phyloP scores from a whole-genome alignment of 495 filamentous ascomycete genomes.

The Penicillium silybi region DNA sequence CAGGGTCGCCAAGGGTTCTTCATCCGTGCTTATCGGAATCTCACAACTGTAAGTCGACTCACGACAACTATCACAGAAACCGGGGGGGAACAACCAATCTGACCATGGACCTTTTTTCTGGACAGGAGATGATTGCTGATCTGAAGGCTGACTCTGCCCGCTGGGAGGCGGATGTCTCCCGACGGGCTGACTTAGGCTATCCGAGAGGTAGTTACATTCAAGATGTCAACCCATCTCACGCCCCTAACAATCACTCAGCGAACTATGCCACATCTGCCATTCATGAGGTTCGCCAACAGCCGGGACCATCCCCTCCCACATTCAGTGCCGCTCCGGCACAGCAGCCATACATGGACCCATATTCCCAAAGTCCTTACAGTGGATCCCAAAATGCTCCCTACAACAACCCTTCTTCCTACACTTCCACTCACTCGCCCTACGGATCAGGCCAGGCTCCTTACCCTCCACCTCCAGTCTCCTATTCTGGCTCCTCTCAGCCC shows the following conservation, averaged over 20 bases:
- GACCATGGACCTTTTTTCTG: constrained; percentile 16
- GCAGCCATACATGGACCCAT: constrained; percentile 34
- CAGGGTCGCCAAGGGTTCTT: constrained; percentile 73
- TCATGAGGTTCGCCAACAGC: constrained; percentile 37
- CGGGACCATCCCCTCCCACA: constrained; percentile 36
- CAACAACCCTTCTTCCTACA: constrained; percentile 31
- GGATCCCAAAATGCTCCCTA: constrained; percentile 37
- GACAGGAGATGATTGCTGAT: constrained; percentile 84
- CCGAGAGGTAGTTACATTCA: constrained; percentile 46
- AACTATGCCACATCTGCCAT: constrained; percentile 34
- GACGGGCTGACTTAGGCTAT: constrained; percentile 45
- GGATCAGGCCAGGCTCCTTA: constrained; percentile 34
- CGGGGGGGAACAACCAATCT: constrained; percentile 12
- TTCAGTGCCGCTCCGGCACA: constrained; percentile 37
- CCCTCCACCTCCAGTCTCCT: constrained; percentile 35
- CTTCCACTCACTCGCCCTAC: constrained; percentile 37
- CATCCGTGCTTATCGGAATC: constrained; percentile 81
- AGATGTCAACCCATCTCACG: constrained; percentile 37
- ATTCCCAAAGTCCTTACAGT: constrained; percentile 34
- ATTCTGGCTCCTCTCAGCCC: constrained; percentile 34
- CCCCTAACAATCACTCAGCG: constrained; percentile 34
- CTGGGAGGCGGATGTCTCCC: constrained; percentile 69
- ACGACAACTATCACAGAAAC: background rate
- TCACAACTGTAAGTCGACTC: constrained; percentile 68
- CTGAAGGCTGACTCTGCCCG: constrained; percentile 75